Evolutionary conservation across 1,284 basidiomycete species (phyloP).

Genomic region (Exobasidium rhododendri): DNA sequence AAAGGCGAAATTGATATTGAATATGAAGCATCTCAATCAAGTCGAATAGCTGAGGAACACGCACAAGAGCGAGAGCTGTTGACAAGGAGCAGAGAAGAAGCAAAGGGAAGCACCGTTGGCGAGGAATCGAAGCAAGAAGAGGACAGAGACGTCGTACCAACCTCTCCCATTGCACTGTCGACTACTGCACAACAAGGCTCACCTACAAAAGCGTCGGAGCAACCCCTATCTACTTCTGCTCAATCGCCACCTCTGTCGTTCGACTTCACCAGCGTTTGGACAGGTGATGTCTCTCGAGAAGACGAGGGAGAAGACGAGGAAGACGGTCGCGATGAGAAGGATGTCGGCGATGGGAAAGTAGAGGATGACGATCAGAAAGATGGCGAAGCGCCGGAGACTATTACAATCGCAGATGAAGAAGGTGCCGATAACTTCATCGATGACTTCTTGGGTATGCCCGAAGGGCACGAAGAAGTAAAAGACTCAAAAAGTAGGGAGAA

Average conservation of each 20-base stretch:
- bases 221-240: neutral
- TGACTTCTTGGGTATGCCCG: slow-evolving; percentile 29
- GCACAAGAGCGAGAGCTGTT: neutral
- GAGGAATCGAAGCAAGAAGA: neutral
- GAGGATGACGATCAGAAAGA: neutral
- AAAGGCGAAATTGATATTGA: slow-evolving; percentile 55
- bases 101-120: neutral
- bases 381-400: slow-evolving; percentile 9
- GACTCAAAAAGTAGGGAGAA: neutral
- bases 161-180: neutral
- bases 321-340: neutral
- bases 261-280: slow-evolving; percentile 11
- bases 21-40: slow-evolving; percentile 23
- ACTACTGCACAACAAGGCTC: neutral
- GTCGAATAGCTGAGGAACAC: neutral
- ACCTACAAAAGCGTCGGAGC: too few species aligned
- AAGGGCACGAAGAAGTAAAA: neutral
- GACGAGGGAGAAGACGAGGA: slow-evolving; percentile 8
- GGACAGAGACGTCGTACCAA: neutral
- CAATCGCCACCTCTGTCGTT: slow-evolving; percentile 5
- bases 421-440: slow-evolving; percentile 44
- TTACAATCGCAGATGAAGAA: neutral
- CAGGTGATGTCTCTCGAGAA: slow-evolving; percentile 8
- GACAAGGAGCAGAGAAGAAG: slow-evolving; percentile 11
- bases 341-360: slow-evolving; percentile 1